These are phyloP conservation scores for Hypomontagnella monticulosa DNA, from an alignment of 495 filamentous ascomycete species.

Conservation along the genomic window DNA sequence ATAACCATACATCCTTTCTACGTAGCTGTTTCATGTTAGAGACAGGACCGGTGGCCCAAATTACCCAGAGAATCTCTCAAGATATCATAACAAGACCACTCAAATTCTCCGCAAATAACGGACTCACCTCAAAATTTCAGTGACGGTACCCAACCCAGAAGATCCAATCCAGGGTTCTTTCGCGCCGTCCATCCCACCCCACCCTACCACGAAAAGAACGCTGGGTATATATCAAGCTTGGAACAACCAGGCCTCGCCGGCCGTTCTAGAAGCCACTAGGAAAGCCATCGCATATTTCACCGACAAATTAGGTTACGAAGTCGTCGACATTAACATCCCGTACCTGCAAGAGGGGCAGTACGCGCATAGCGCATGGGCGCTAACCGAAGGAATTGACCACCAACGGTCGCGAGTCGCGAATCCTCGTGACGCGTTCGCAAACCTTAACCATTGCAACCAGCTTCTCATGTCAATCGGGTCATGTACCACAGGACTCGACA, in stretches of 20 bases:
- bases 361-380: slow-evolving; percentile 83
- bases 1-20: neutral
- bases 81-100: too few species aligned
- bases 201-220: slow-evolving; percentile 51
- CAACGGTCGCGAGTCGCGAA: slow-evolving; percentile 41
- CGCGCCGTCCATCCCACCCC: slow-evolving; percentile 56
- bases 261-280: slow-evolving; percentile 69
- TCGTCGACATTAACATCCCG: slow-evolving; percentile 80
- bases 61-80: neutral
- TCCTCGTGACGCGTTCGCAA: slow-evolving; percentile 31
- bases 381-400: slow-evolving; percentile 68
- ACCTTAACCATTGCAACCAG: slow-evolving; percentile 75
- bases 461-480: slow-evolving; percentile 72
- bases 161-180: slow-evolving; percentile 52
- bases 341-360: slow-evolving; percentile 76
- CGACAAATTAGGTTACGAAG: slow-evolving; percentile 66
- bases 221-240: slow-evolving; percentile 82
- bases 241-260: slow-evolving; percentile 72
- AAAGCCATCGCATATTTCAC: slow-evolving; percentile 69
- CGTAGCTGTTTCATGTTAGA: neutral
- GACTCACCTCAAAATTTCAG: slow-evolving; percentile 39
- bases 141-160: slow-evolving; percentile 74
- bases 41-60: too few species aligned
- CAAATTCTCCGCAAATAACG: too few species aligned
- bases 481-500: slow-evolving; percentile 73